Evolutionary conservation across 192 early-diverging fungal genomes (phyloP).

Genomic region (Entomortierella chlamydospora): DNA sequence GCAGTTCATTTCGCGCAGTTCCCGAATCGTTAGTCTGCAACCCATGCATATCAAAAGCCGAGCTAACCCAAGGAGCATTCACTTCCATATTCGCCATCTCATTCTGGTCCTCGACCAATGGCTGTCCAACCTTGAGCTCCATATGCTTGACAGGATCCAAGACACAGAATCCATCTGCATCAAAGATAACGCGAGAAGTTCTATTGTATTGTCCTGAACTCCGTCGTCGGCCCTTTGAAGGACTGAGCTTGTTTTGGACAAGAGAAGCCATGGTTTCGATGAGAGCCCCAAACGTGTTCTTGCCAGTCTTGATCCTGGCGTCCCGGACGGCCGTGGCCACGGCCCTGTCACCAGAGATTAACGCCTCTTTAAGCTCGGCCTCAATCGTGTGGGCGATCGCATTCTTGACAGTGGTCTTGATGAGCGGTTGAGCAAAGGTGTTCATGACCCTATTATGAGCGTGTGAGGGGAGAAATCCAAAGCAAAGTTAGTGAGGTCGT

Average conservation of each 20-base stretch:
- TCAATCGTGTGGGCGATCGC: slow-evolving; percentile 52
- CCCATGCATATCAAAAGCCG: slow-evolving; percentile 29
- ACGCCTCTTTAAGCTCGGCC: slow-evolving; percentile 33
- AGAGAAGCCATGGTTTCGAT: slow-evolving; percentile 31
- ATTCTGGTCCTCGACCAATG: slow-evolving; percentile 35
- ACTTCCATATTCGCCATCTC: slow-evolving; percentile 44
- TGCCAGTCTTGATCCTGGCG: slow-evolving; percentile 46
- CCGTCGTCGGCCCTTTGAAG: slow-evolving; percentile 29
- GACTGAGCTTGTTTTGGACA: slow-evolving; percentile 21
- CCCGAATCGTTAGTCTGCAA: not conserved
- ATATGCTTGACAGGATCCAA: slow-evolving; percentile 49
- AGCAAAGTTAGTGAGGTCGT: too few relatives aligned
- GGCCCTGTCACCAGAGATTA: slow-evolving; percentile 47
- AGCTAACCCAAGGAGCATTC: slow-evolving; percentile 41
- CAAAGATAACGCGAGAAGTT: slow-evolving; percentile 45
- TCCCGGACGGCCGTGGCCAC: slow-evolving; percentile 38
- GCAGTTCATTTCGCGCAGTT: not conserved
- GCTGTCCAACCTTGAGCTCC: slow-evolving; percentile 48
- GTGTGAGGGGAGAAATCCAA: too few relatives aligned
- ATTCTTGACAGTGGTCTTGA: slow-evolving; percentile 50
- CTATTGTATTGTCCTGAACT: slow-evolving; percentile 29
- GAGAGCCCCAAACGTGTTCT: slow-evolving; percentile 39
- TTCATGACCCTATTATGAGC: slow-evolving; percentile 21
- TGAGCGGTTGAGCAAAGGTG: slow-evolving; percentile 42
- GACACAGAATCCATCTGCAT: slow-evolving; percentile 41